Evolutionary conservation across 1,284 basidiomycete genomes (phyloP).

Genomic region (Cryptococcus wingfieldii): DNA sequence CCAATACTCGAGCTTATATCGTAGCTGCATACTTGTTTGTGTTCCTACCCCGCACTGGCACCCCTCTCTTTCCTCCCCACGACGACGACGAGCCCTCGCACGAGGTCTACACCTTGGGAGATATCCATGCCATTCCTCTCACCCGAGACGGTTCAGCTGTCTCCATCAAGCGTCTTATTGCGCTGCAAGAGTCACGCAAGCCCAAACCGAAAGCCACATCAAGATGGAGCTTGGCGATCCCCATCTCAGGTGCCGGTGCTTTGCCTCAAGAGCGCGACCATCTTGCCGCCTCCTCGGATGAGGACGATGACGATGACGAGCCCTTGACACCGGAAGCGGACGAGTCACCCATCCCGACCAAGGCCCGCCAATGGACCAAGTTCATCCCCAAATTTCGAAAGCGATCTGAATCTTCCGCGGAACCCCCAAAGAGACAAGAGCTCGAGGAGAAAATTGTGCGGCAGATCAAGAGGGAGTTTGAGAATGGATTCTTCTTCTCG

Average conservation of each 20-base stretch:
- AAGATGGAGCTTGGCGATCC: slow-evolving; percentile 12
- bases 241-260: slow-evolving; percentile 3
- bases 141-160: slow-evolving; percentile 20
- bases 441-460: slow-evolving; percentile 48
- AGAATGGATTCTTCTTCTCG: slow-evolving; percentile 50
- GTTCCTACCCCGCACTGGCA: slow-evolving; percentile 30
- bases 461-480: slow-evolving; percentile 44
- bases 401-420: slow-evolving; percentile 13
- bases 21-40: slow-evolving; percentile 36
- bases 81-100: slow-evolving; percentile 18
- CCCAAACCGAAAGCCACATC: slow-evolving; percentile 9
- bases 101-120: slow-evolving; percentile 30
- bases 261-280: slow-evolving; percentile 1
- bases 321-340: slow-evolving; percentile 32
- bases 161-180: slow-evolving; percentile 17
- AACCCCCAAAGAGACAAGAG: slow-evolving; percentile 40
- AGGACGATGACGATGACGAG: neutral
- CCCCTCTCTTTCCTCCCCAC: slow-evolving; percentile 30
- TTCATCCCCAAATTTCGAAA: slow-evolving; percentile 31
- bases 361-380: slow-evolving; percentile 18
- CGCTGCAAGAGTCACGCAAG: slow-evolving; percentile 22
- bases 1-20: neutral
- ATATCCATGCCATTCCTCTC: slow-evolving; percentile 41
- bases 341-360: slow-evolving; percentile 22
- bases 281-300: slow-evolving; percentile 1